Evolutionary conservation across 805 yeast genomes (phyloP).

Genomic region (Saccharomyces eubayanus): DNA sequence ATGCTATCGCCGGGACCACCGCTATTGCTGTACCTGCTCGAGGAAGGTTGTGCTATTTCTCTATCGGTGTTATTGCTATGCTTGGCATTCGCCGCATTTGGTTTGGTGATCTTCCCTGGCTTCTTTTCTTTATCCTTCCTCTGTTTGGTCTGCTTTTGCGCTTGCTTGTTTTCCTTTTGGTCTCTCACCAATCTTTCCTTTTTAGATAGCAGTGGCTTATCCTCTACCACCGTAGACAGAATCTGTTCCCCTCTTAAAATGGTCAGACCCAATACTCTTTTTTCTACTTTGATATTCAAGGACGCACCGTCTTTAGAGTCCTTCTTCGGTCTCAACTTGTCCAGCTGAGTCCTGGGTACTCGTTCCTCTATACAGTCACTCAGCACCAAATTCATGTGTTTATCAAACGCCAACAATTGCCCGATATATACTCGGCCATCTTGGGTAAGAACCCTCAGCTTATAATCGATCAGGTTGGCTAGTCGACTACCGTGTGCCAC

Average conservation of each 20-base stretch:
- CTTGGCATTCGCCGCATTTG: not conserved
- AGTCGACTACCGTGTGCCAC: slow-evolving; percentile 24
- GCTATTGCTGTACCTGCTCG: slow-evolving; percentile 3
- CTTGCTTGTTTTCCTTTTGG: slow-evolving; percentile 30
- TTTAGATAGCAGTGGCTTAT: slow-evolving; percentile 44
- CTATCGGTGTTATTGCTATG: not conserved
- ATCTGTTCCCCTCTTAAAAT: slow-evolving; percentile 85
- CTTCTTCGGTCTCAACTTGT: slow-evolving; percentile 23
- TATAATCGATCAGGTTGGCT: slow-evolving; percentile 61
- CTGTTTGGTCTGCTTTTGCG: slow-evolving; percentile 28
- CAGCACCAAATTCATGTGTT: slow-evolving; percentile 77
- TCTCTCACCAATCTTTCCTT: slow-evolving; percentile 29
- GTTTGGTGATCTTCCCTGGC: not conserved
- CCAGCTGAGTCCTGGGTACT: slow-evolving; percentile 48
- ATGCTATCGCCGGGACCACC: slow-evolving; percentile 18
- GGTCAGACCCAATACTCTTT: slow-evolving; percentile 69
- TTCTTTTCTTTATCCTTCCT: slow-evolving; percentile 9
- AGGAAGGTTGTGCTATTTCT: not conserved
- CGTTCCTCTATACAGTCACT: slow-evolving; percentile 81
- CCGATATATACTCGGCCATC: slow-evolving; percentile 79
- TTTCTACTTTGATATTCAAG: slow-evolving; percentile 47
- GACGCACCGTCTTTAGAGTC: slow-evolving; percentile 18
- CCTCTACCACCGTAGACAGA: slow-evolving; percentile 53
- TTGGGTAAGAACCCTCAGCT: slow-evolving; percentile 63
- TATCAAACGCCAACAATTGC: slow-evolving; percentile 78